These are phyloP conservation scores for Phialophora expanda DNA, from an alignment of 2,329 filamentous ascomycete species.

Conservation along the genomic window DNA sequence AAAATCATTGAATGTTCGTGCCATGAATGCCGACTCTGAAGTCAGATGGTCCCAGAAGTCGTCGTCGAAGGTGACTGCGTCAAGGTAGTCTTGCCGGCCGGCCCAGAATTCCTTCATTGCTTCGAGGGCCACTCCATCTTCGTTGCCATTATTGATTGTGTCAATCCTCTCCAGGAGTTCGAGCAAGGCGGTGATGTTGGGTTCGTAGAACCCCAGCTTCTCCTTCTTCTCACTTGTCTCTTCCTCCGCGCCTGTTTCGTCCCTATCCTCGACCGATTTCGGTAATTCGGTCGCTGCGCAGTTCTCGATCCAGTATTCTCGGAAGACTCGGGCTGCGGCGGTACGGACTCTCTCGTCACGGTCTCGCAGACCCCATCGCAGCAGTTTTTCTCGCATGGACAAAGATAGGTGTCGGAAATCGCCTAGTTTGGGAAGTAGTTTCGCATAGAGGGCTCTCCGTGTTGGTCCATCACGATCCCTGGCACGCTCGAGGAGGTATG, in stretches of 20 bases:
- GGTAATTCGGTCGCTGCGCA: slow-evolving; percentile 66
- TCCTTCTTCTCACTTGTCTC: slow-evolving; percentile 45
- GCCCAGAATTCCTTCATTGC: slow-evolving; percentile 98
- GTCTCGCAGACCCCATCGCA: slow-evolving; percentile 92
- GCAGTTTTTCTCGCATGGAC: slow-evolving; percentile 90
- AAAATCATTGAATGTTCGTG: slow-evolving; percentile 91
- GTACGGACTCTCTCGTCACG: slow-evolving; percentile 93
- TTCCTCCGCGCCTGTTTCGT: slow-evolving; percentile 45
- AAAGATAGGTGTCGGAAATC: slow-evolving; percentile 94
- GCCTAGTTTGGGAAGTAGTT: slow-evolving; percentile 82
- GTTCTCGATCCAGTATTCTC: slow-evolving; percentile 97
- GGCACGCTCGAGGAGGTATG: slow-evolving; percentile 86
- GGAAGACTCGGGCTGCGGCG: slow-evolving; percentile 85
- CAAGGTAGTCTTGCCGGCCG: slow-evolving; percentile 69
- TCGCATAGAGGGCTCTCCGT: slow-evolving; percentile 82
- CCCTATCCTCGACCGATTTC: slow-evolving; percentile 33
- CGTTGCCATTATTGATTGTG: slow-evolving; percentile 84
- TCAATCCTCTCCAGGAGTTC: slow-evolving; percentile 95
- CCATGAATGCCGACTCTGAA: slow-evolving; percentile 87
- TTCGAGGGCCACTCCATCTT: slow-evolving; percentile 87
- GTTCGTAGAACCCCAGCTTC: slow-evolving; percentile 59
- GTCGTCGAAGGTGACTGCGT: slow-evolving; percentile 53
- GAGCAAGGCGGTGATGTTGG: slow-evolving; percentile 80
- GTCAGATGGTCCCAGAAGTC: slow-evolving; percentile 57
- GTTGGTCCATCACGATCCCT: slow-evolving; percentile 86